Conservation (phyloP, 768 basidiomycete genomes). For the Cystobasidium ongulense region DNA sequence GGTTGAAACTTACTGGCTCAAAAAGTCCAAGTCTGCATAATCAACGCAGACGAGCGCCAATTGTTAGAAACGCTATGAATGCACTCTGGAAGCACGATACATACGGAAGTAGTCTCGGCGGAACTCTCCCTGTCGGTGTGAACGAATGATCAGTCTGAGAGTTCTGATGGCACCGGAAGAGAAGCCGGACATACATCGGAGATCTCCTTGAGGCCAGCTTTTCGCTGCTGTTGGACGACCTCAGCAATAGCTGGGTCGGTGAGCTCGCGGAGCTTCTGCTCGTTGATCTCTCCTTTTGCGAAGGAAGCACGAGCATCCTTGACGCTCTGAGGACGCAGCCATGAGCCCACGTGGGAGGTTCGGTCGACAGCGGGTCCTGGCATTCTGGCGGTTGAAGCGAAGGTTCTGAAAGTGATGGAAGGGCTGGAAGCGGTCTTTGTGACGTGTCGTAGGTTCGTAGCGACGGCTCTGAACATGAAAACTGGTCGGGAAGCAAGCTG, state of each 20-base stretch:
- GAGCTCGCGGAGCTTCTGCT: slow-evolving; percentile 35
- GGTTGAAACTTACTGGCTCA: background rate
- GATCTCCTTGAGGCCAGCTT: slow-evolving; percentile 34
- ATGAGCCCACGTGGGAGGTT: slow-evolving; percentile 37
- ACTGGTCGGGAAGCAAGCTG: background rate
- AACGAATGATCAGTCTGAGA: background rate
- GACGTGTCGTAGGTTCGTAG: slow-evolving; percentile 2
- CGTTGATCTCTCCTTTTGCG: slow-evolving; percentile 33
- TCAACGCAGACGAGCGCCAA: background rate
- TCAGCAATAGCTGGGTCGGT: slow-evolving; percentile 39
- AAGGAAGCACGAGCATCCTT: slow-evolving; percentile 34
- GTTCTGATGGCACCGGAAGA: background rate
- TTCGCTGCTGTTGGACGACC: slow-evolving; percentile 37
- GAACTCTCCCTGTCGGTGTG: background rate
- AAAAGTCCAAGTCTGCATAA: slow-evolving; percentile 20
- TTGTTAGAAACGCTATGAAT: background rate
- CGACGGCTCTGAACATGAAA: background rate
- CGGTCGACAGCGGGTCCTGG: slow-evolving; percentile 19
- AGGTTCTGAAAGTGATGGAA: background rate
- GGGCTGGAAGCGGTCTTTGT: background rate
- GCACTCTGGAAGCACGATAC: background rate
- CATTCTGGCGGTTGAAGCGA: background rate
- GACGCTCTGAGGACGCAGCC: slow-evolving; percentile 39
- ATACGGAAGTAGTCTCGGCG: slow-evolving; percentile 38
- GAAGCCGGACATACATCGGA: slow-evolving; percentile 38